Base-by-base conservation (phyloP, 2,329 filamentous ascomycete genomes). In the Hortaea sp. region DNA sequence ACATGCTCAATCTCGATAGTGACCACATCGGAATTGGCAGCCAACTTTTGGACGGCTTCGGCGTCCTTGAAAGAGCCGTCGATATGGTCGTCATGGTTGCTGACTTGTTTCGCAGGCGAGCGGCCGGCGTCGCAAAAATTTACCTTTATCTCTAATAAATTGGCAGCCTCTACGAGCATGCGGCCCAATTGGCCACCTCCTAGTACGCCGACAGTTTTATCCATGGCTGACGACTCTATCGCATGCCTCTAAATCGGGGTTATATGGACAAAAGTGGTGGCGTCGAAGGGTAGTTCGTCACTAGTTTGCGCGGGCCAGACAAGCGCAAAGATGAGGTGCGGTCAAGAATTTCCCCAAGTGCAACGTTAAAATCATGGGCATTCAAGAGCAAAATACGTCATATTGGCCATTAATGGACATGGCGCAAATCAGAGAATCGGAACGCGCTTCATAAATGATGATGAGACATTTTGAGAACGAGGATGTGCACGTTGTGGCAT, bases 1-100 rank as follows among this genome's bases (percentile, higher is more conserved):
- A 95, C 84, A 67, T 95, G 90, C 72, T 97, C 90, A 53, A 95
- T 95, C 67, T 97, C 90, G 10, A 94, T 86, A 0, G 88, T 95
- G 50, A 95, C 72, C 11, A 94, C 79, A 63, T 94, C 86, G 57
- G 82, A 88, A 31, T 74, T 69, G 35, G 76, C 69, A 2, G 90
- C 88, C n/a, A 97, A 74, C 63, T 87, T 75, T 39, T 81, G 79
- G 53, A 97, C 88, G 53, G 85, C 83, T 31, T 78, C 77, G 0
- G 82, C 72, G 55, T 95, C 84, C 63, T 88, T 89, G 75, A 95
- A 95, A 0, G 88, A 94, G 48, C 89, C 90, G 12, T 81, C 77
- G 48, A 95, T 78, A 63, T 95, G 88, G 53, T 75, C 73, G 54
- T 74, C 69, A 63, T 84, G 85, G 54, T 79, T 77, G 66, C 84